Percentiles rank a stretch among this genome's conserved stretches.
Evolutionary conservation across 2,329 filamentous ascomycete genomes (phyloP).

Genomic region (Ascochyta lentis): DNA sequence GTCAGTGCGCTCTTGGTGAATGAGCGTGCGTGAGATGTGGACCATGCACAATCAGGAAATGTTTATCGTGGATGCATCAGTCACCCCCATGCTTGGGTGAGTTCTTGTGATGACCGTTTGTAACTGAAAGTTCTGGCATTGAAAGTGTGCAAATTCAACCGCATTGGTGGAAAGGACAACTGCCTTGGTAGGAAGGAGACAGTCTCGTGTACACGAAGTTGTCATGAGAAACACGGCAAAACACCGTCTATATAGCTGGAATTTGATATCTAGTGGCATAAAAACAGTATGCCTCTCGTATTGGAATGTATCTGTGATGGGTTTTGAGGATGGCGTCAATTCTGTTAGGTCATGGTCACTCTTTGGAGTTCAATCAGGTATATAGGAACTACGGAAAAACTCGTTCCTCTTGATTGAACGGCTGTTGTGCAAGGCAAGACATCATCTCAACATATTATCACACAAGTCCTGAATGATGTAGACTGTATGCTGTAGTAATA

Average conservation of each 20-base stretch:
- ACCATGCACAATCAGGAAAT: not conserved
- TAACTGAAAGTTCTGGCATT: not conserved
- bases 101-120: not conserved
- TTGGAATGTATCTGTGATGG: not conserved
- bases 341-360: not conserved
- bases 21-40: not conserved
- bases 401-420: no score
- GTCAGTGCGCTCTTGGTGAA: conserved; percentile 7
- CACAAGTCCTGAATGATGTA: no score
- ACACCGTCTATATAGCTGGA: not conserved
- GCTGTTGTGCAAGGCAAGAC: no score
- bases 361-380: no score
- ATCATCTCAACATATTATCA: no score
- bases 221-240: not conserved
- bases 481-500: no score
- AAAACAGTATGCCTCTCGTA: not conserved
- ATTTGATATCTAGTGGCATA: not conserved
- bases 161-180: not conserved
- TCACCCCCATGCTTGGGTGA: not conserved
- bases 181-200: not conserved
- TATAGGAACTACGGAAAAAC: no score
- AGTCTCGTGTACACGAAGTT: not conserved
- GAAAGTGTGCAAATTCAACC: not conserved
- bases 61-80: not conserved
- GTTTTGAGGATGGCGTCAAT: not conserved